Base-by-base conservation (phyloP, 2,329 filamentous ascomycete genomes). In the Aureobasidium sp. region DNA sequence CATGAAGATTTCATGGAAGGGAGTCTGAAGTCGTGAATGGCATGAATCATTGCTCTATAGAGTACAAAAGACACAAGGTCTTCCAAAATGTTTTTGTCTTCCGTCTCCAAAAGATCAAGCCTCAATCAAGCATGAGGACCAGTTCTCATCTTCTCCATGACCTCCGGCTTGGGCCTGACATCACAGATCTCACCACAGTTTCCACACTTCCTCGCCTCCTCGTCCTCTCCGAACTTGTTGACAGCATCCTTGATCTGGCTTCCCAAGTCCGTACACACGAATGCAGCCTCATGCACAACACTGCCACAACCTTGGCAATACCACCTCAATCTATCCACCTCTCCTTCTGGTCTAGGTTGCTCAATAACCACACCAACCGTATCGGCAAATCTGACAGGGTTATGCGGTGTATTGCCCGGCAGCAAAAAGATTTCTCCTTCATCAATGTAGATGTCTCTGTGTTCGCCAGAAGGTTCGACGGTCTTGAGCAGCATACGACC, bases 331-430 rank as follows among this genome's bases (percentile, higher is more conserved):
- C 83, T 82, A 79, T 97, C 93, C 63, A 92, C 67, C 32, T 84
- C 86, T 5, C 76, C 84, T 43, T 81, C 77, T 0, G 90, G 89
- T 12, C 94, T 81, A 44, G 84, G 84, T 80, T 96, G 90, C 80
- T 97, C 93, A 63, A 97, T 80, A 37, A 97, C 93, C 55, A 97
- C 81, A 36, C 93, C 93, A n/a, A 97, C 91, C 0, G 93, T 97
- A 76, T 96, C 81, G 71, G 88, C 89, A 76, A 97, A 97, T 63
- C 93, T 86, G 37, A 97, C 90, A 0, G 94, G 93, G 75, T 96
- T 97, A 77, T 97, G 93, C 29, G 93, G 93, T n/a, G 89, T 94
- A 75, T 96, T 92, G n/a, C 87, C 84, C 0, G 93, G 93, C 1
- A 99, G 83, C 5, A 97, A 81, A 75, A 96, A 97, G 84, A 97